These are phyloP conservation scores for Xylaria sp. DNA, from an alignment of 2,329 filamentous ascomycete species.

Conservation along the genomic window DNA sequence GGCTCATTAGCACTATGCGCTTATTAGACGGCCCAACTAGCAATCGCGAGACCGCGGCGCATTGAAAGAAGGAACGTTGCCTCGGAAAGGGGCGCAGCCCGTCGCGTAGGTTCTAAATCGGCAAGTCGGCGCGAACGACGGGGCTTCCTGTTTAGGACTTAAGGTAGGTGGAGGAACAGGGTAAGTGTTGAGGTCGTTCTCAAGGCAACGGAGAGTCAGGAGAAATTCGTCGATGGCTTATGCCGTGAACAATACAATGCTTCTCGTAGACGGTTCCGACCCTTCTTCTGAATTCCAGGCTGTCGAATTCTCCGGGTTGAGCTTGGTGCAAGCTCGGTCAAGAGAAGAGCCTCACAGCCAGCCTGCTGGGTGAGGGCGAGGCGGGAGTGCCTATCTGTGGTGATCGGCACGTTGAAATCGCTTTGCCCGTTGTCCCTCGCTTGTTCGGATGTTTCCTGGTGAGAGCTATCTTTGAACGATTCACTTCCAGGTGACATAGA, in stretches of 20 bases:
- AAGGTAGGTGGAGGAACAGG: neutral
- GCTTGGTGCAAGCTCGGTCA: constrained; percentile 20
- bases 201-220: constrained; percentile 14
- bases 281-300: constrained; percentile 38
- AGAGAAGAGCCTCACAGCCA: constrained; percentile 3
- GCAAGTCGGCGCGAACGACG: neutral
- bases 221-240: constrained; percentile 19
- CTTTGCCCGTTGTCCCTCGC: neutral
- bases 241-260: constrained; percentile 18
- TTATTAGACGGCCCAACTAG: neutral
- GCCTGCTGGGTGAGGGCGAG: neutral
- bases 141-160: neutral
- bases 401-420: neutral
- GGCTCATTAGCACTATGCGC: neutral
- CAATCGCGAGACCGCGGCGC: neutral
- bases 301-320: constrained; percentile 28
- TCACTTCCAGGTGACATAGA: too few species aligned
- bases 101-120: neutral
- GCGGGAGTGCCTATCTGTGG: neutral
- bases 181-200: constrained; percentile 1
- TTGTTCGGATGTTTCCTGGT: neutral
- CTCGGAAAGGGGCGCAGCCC: neutral
- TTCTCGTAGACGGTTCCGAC: constrained; percentile 26
- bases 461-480: too few species aligned
- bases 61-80: neutral